Base-by-base conservation (phyloP, 2,329 filamentous ascomycete species). In the Albifimbria verrucaria region DNA sequence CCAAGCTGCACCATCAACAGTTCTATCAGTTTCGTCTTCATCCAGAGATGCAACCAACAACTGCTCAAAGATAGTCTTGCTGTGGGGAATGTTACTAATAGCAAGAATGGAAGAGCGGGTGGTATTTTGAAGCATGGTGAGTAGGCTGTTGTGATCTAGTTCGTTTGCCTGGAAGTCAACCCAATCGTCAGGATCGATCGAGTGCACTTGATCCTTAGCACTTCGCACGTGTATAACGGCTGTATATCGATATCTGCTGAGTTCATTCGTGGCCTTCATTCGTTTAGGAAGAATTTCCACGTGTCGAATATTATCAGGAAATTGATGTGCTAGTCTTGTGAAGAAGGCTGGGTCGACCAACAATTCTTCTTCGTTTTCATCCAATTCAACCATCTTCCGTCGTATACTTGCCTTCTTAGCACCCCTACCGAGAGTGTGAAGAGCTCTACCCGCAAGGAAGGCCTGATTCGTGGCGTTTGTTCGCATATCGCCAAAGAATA, bases 21-120 rank as follows among this genome's bases (percentile, higher is more conserved):
- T 39, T 10, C 21, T 48, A 26, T 50, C 21, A 7, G 17, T 36
- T 22, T n/a, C 12, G 5, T 7, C 15, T 4, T 48, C 17, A 3
- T 56, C 43, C 0, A 63, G 54, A 0, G 53, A 51, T 5, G 58
- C 54, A 20, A 62, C n/a, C 2, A 66, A 36, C 7, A 49, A 41
- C 48, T 59, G 50, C 53, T 68, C 63, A 1, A 65, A 67, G 52
- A 51, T 67, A 55, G 53, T 73, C 59, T 57, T 73, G 58, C 51
- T 56, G 46, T 62, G 55, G 0, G 65, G 61, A 12, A 68, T 66
- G 26, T 65, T 65, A 26, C 55, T 46, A 7, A 68, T 22, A 0
- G 65, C 56, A 0, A 65, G 25, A 2, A 48, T 11, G 2, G 28
- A 22, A 7, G 46, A 10, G 5, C 15, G 18, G 10, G 4, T 17